phyloP scores from a whole-genome alignment of 2,329 filamentous ascomycete genomes.

The Fusarium secorum region DNA sequence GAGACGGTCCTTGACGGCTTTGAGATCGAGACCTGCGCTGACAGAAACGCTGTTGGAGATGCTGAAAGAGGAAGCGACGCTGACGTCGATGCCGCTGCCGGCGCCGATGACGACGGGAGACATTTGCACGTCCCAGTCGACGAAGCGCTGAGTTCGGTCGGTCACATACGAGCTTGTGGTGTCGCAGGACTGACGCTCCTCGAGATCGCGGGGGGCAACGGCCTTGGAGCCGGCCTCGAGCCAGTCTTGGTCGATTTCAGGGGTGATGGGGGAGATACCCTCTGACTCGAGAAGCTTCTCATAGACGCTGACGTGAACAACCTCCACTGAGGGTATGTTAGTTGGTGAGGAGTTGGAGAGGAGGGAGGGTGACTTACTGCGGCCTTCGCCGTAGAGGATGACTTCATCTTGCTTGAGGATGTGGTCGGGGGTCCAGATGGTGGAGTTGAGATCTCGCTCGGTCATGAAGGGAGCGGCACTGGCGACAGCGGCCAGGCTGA shows the following conservation, averaged over 20 bases:
- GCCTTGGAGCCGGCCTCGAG: background rate
- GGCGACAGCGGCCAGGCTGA: background rate
- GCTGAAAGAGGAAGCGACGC: background rate
- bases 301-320: constrained; percentile 18
- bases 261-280: background rate
- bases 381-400: constrained; percentile 23
- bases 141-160: constrained; percentile 1
- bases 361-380: background rate
- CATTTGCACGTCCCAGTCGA: constrained; percentile 32
- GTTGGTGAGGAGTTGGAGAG: accelerated
- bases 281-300: constrained; percentile 10
- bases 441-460: constrained; percentile 17
- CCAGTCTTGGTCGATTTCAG: constrained; percentile 1
- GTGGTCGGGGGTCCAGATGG: constrained; percentile 24
- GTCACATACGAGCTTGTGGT: background rate
- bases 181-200: background rate
- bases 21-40: background rate
- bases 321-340: background rate
- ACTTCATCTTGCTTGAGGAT: constrained; percentile 24
- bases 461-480: constrained; percentile 20
- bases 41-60: constrained; percentile 3
- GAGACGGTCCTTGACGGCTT: background rate
- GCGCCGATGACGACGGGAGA: constrained; percentile 21
- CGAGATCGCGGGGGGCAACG: background rate
- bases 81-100: constrained; percentile 1